phyloP scores from a whole-genome alignment of 2,329 filamentous ascomycete genomes.

The Pyrenophora graminea region DNA sequence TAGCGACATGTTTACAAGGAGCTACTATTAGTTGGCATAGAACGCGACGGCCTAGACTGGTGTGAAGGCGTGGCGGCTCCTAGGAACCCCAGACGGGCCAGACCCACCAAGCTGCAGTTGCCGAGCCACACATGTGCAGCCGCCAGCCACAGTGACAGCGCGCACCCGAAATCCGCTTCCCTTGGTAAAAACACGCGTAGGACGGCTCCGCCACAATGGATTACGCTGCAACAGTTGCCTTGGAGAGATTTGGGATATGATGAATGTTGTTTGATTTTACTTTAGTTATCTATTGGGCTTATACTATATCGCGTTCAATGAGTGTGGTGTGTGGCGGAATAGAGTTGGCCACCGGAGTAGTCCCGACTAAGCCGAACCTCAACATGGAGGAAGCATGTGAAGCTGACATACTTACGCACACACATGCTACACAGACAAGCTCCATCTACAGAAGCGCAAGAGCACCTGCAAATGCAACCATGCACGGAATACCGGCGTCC shows the following conservation, averaged over 20 bases:
- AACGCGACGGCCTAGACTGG: conserved; percentile 8
- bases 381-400: neutral
- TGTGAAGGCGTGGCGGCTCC: conserved; percentile 1
- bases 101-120: conserved; percentile 10
- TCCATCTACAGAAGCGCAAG: conserved; percentile 29
- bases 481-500: conserved; percentile 14
- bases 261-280: neutral
- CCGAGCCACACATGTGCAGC: neutral
- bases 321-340: neutral
- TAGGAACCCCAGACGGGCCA: conserved; percentile 9
- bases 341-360: neutral
- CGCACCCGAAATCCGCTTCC: neutral
- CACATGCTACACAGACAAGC: neutral
- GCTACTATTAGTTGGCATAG: conserved; percentile 6
- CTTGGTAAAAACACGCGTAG: conserved; percentile 6
- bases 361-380: neutral
- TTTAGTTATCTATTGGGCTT: too few relatives aligned
- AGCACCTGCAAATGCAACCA: conserved; percentile 28
- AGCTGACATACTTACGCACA: neutral
- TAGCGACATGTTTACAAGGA: conserved; percentile 9
- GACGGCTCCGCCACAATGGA: neutral
- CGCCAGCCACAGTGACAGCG: too few relatives aligned
- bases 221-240: neutral
- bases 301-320: neutral
- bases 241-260: neutral